Percentiles rank a stretch among this genome's conserved stretches.
These are phyloP conservation scores for Oryza coarctata DNA, from an alignment of 176 grass and related monocot species.

Conservation along the genomic window DNA sequence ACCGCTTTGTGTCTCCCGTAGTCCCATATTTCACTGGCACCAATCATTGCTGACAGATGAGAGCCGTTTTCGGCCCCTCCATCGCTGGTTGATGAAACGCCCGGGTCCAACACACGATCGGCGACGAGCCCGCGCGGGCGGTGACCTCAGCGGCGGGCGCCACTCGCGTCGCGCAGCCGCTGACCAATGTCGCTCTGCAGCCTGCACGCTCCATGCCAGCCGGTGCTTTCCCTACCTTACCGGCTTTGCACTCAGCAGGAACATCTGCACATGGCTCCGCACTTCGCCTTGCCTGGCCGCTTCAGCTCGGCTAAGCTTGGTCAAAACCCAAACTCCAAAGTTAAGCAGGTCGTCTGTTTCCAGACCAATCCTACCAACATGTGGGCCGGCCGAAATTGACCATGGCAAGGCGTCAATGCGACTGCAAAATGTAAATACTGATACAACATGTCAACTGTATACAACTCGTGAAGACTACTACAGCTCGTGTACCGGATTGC, in stretches of 20 bases:
- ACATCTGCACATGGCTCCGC: neutral
- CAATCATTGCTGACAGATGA: neutral
- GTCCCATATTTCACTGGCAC: neutral
- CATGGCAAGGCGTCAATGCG: too few species aligned
- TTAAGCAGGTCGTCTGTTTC: neutral
- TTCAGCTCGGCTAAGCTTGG: neutral
- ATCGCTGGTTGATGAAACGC: neutral
- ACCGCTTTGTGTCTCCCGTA: neutral
- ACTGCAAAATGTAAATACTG: too few species aligned
- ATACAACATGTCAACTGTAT: too few species aligned
- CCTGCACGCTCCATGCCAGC: neutral
- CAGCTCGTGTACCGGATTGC: neutral
- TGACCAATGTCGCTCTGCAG: neutral
- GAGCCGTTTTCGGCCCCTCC: neutral
- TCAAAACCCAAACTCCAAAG: neutral
- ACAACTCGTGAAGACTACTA: neutral
- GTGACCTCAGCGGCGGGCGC: neutral
- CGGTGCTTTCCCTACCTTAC: too few species aligned
- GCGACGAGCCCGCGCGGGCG: too few species aligned
- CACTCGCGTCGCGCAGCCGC: slow-evolving; percentile 20
- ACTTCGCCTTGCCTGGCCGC: neutral
- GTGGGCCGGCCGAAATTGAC: neutral
- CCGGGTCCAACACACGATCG: too few species aligned
- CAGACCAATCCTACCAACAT: neutral
- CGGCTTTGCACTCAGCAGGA: too few species aligned